Percentiles rank a stretch among this genome's conserved stretches.
Evolutionary conservation across 2,329 filamentous ascomycete species (phyloP).

Genomic region (Byssochlamys sp.): DNA sequence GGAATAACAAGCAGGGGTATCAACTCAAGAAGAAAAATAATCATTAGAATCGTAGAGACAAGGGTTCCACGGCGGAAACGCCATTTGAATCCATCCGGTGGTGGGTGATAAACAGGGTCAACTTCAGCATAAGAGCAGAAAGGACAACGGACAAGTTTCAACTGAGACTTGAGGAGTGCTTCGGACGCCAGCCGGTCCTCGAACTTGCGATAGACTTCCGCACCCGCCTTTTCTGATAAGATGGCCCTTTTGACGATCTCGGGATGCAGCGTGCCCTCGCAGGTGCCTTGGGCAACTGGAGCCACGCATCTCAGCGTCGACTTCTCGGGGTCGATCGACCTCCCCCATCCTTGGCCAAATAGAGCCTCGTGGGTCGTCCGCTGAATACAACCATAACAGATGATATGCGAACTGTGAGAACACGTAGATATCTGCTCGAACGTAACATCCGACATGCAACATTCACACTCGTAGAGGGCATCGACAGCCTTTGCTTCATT

Average conservation of each 20-base stretch:
- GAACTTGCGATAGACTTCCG: slow-evolving; percentile 63
- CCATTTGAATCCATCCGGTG: slow-evolving; percentile 43
- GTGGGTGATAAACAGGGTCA: slow-evolving; percentile 62
- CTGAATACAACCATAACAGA: slow-evolving; percentile 63
- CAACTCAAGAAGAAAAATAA: slow-evolving; percentile 34
- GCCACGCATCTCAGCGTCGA: slow-evolving; percentile 79
- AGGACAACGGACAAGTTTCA: slow-evolving; percentile 73
- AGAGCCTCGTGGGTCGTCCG: slow-evolving; percentile 75
- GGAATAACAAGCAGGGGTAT: slow-evolving; percentile 42
- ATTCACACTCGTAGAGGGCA: slow-evolving; percentile 40
- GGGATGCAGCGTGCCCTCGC: slow-evolving; percentile 61
- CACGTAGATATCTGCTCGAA: slow-evolving; percentile 41
- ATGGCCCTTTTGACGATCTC: slow-evolving; percentile 65
- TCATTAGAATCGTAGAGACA: slow-evolving; percentile 44
- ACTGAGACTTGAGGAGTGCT: slow-evolving; percentile 58
- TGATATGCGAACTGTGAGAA: slow-evolving; percentile 34
- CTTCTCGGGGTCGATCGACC: slow-evolving; percentile 61
- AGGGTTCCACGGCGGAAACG: slow-evolving; percentile 49
- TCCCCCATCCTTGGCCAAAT: slow-evolving; percentile 85
- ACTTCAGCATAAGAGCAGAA: slow-evolving; percentile 88
- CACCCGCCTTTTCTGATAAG: slow-evolving; percentile 56
- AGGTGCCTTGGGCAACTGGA: slow-evolving; percentile 56
- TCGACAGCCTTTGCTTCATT: slow-evolving; percentile 32
- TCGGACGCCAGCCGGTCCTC: slow-evolving; percentile 72
- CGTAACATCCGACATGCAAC: slow-evolving; percentile 38